A percentile compares a stretch with the other conserved stretches of the same genome.
Conservation (phyloP, 1,284 basidiomycete genomes). For the Cutaneotrichosporon sp. region DNA sequence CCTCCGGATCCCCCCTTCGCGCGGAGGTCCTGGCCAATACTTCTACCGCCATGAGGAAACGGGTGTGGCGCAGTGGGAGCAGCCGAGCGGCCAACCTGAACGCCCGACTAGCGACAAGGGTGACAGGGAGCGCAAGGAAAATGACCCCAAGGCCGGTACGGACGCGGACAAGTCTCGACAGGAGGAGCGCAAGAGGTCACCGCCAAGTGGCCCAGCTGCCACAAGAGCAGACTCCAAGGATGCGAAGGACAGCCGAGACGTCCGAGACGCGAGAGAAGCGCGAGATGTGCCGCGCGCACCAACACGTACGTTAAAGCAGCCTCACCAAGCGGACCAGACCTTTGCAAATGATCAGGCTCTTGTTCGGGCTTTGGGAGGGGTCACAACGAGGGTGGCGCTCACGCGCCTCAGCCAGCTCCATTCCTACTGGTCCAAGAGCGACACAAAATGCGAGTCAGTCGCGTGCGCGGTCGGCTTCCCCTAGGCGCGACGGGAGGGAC, state of each 20-base stretch:
- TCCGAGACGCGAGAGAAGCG: no score
- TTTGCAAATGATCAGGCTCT: no score
- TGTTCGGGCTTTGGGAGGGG: no score
- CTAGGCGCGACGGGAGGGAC: neutral
- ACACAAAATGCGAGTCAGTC: no score
- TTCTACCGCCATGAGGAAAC: neutral
- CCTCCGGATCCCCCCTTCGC: neutral
- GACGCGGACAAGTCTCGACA: no score
- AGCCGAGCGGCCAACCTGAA: neutral
- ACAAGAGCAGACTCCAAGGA: neutral
- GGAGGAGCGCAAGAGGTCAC: neutral
- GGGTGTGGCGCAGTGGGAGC: neutral
- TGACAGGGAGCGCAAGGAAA: neutral
- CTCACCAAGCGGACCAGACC: no score
- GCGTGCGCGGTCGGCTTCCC: no score
- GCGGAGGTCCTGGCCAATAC: neutral
- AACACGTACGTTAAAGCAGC: conserved; percentile 1
- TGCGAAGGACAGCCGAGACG: no score
- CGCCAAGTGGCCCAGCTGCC: neutral
- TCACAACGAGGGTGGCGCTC: neutral
- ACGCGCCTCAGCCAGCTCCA: neutral
- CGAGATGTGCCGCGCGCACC: no score
- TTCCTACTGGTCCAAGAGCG: neutral
- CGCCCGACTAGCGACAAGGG: neutral
- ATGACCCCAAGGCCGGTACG: neutral